These are phyloP conservation scores for Pythium guiyangense DNA, from an alignment of 352 stramenopile genomes.

Conservation along the genomic window DNA sequence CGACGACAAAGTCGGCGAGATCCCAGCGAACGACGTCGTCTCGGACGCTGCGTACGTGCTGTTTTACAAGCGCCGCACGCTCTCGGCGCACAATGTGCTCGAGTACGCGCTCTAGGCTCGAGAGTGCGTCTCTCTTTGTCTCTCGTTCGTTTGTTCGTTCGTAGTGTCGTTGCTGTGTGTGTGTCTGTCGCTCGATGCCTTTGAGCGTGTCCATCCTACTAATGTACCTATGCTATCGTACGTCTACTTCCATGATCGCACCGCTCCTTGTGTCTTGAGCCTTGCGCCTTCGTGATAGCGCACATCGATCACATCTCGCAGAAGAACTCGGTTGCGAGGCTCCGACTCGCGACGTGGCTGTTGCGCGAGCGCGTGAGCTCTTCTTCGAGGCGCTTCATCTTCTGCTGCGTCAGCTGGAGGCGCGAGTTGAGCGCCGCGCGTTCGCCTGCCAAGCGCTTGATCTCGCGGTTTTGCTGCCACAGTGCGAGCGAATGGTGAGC, in stretches of 20 bases:
- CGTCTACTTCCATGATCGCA: not conserved
- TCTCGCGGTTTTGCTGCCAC: conserved; percentile 44
- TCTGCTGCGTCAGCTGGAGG: conserved; percentile 48
- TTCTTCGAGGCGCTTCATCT: conserved; percentile 48
- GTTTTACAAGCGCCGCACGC: conserved; percentile 86
- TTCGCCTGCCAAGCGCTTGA: conserved; percentile 46
- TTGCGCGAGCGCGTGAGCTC: conserved; percentile 47
- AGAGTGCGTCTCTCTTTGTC: not conserved
- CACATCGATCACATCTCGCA: conserved; percentile 38
- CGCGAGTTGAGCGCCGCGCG: conserved; percentile 37
- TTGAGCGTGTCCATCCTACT: no score
- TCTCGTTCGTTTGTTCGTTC: not conserved
- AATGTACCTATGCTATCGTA: not conserved
- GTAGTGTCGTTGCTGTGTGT: not conserved
- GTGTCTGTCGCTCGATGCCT: no score
- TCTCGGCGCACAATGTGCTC: conserved; percentile 70
- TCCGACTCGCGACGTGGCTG: conserved; percentile 39
- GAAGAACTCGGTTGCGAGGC: conserved; percentile 61
- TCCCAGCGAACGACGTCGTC: conserved; percentile 62
- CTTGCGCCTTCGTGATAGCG: no score
- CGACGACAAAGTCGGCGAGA: conserved; percentile 77
- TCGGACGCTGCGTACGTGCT: conserved; percentile 89
- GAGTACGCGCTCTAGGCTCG: conserved; percentile 44
- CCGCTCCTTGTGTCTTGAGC: no score
- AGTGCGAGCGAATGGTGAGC: not conserved